phyloP scores from a whole-genome alignment of 2,329 filamentous ascomycete genomes.

The Colletotrichum sansevieriae region DNA sequence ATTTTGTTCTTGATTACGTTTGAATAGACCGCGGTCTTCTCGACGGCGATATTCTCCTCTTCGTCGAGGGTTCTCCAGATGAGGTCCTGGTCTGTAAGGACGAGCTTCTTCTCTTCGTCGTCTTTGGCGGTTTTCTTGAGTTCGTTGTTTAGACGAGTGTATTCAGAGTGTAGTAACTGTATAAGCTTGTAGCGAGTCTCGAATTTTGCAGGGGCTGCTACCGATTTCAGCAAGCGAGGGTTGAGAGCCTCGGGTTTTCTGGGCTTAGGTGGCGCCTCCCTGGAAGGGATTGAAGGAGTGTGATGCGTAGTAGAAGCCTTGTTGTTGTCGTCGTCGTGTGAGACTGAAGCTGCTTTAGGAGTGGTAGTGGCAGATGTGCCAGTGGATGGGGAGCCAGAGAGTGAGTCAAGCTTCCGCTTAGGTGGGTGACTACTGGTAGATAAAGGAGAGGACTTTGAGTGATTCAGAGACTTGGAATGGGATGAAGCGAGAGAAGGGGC shows the following conservation, averaged over 20 bases:
- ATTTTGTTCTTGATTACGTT: constrained; percentile 89
- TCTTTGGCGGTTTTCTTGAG: constrained; percentile 65
- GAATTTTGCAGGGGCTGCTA: constrained; percentile 68
- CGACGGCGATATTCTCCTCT: constrained; percentile 80
- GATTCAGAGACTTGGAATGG: constrained; percentile 25
- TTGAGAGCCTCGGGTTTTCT: constrained; percentile 70
- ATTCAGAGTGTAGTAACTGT: constrained; percentile 74
- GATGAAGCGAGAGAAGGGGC: constrained; percentile 32
- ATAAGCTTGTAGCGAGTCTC: constrained; percentile 69
- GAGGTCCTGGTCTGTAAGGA: constrained; percentile 74
- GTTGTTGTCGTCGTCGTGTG: neutral
- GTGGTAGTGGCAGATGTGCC: constrained; percentile 26
- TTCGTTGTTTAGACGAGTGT: constrained; percentile 75
- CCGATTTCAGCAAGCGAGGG: constrained; percentile 72
- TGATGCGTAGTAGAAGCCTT: constrained; percentile 13
- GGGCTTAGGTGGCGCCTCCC: constrained; percentile 40
- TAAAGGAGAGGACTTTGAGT: constrained; percentile 38
- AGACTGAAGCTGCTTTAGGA: constrained; percentile 13
- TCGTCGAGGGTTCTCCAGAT: constrained; percentile 79
- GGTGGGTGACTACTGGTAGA: constrained; percentile 22
- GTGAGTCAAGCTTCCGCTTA: constrained; percentile 27
- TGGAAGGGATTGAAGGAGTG: constrained; percentile 38
- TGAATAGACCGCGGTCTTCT: constrained; percentile 78
- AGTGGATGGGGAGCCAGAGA: constrained; percentile 12
- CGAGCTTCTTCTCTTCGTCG: constrained; percentile 63